Evolutionary conservation across 345 rosid species (phyloP), one percentile per base, ranked within the genome.

Genomic region (Tarenaya hassleriana): DNA sequence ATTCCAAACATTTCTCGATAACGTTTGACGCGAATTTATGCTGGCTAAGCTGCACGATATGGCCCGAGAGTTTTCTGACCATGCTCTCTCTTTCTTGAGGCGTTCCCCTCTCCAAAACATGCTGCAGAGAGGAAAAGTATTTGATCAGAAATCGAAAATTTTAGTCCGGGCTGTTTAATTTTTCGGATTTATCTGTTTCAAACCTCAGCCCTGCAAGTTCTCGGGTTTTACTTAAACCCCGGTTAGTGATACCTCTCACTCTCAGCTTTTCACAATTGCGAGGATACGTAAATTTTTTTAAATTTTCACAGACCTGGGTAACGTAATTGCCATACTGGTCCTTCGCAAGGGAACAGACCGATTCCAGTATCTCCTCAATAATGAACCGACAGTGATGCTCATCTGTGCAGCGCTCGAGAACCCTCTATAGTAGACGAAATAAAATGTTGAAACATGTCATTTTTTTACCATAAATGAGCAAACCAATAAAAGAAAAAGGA

Each of bases 321-420:
- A 79, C 90, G 63, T 82, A 82, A 55, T 82, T 82, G 31, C 90
- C 90, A 75, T 82, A 82, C 51, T 82, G 90, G 62, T 82, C 83
- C 59, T 75, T 79, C 42, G 90, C 81, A 73, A 82, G 86, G 57
- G 47, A 34, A 29, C 66, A 60, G 50, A 71, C 81, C 50, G 83
- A 75, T 33, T 75, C 90, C 66, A 82, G 61, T 47, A 82, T 77
- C 59, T 82, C 90, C 55, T 79, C 77, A 37, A 73, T 74, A 41
- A 83, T 75, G 69, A 73, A 79, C 44, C 61, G 70, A 44, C 77
- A 73, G 31, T 73, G 81, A 37, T 56, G 64, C 47, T 75, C 79
- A 42, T 66, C 67, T 9, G 76, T 63, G 69, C 90, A 79, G 66
- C 67, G 86, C 70, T 83, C 90, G 65, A 83, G 55, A 64, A 83